phyloP scores from a whole-genome alignment of 306 rosid genomes.

The Glycine soja region DNA sequence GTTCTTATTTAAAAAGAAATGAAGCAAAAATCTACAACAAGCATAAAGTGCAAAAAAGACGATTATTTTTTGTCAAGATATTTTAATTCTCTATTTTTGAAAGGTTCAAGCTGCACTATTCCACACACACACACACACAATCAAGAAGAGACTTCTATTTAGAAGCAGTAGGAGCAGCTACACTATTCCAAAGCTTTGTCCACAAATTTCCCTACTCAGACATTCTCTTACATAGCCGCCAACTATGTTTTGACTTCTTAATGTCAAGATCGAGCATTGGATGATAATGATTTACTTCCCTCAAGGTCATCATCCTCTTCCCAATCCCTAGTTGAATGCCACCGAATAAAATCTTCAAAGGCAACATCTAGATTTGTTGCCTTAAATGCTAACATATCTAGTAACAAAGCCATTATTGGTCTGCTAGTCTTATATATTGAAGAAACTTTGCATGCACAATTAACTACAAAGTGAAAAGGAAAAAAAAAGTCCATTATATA shows the following conservation, averaged over 20 bases:
- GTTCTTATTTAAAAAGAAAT: constrained; percentile 22
- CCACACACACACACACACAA: no score
- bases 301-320: constrained; percentile 58
- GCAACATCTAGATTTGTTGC: constrained; percentile 93
- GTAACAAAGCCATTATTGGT: constrained; percentile 48
- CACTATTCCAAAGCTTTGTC: constrained; percentile 87
- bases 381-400: constrained; percentile 98
- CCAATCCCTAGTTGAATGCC: constrained; percentile 99
- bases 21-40: constrained; percentile 30
- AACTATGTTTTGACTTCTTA: constrained; percentile 55
- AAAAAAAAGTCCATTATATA: constrained; percentile 1
- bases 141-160: constrained; percentile 94
- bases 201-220: constrained; percentile 91
- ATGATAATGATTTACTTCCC: constrained; percentile 57
- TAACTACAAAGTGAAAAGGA: constrained; percentile 27
- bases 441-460: constrained; percentile 37
- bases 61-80: background rate
- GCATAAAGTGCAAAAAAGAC: constrained; percentile 30
- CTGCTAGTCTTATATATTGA: constrained; percentile 38
- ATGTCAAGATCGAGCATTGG: constrained; percentile 45
- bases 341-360: constrained; percentile 95
- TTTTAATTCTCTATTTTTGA: constrained; percentile 1
- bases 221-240: constrained; percentile 95
- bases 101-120: background rate
- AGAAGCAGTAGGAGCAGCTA: constrained; percentile 73